Evolutionary conservation across 306 rosid species (phyloP), one percentile per base, ranked within the genome.

Genomic region (Abrus precatorius): DNA sequence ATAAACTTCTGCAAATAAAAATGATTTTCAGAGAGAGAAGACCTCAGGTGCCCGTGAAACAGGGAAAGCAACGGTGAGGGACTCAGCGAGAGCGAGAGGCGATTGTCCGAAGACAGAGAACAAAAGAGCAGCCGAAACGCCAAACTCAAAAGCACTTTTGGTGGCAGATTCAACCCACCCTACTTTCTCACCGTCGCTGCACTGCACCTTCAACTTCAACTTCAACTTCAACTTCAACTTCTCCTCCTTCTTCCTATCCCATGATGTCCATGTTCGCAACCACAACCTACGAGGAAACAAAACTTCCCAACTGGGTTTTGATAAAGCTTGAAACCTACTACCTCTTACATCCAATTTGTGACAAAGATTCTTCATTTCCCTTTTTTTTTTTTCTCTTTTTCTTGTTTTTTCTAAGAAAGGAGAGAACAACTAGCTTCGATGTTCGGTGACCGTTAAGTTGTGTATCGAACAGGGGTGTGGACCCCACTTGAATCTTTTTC

Each of bases 21-120:
- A 20, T 20, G 20, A 20, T 20, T 20, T 20, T 20, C 20, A 20
- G 40, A 41, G 50, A 66, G 1, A 4, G 45, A 55, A 61, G 78
- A 95, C 99, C 94, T 95, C 97, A 29, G 86, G 94, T 49, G 95
- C 92, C 7, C 98, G 96, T 29, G 99, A 95, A 77, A 88, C 94
- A 2, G 99, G 99, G 76, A 95, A 95, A 74, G 98, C 98, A 13
- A 95, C 93, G 3, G 99, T 93, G 38, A 95, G 95, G 8, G 99
- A 95, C 86, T 95, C 97, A 2, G 98, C 92, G 1, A 90, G 78
- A 74, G 91, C 90, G 1, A 94, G 83, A 7, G 97, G 91, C 27
- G 95, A 74, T 33, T 88, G 81, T 12, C 85, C 84, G 30, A 84
- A 90, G 43, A 93, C 74, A 4, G 90, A 90, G n/a, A 79, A 76